phyloP scores from a whole-genome alignment of 2,329 filamentous ascomycete species.

The Fusarium fracticaudum region DNA sequence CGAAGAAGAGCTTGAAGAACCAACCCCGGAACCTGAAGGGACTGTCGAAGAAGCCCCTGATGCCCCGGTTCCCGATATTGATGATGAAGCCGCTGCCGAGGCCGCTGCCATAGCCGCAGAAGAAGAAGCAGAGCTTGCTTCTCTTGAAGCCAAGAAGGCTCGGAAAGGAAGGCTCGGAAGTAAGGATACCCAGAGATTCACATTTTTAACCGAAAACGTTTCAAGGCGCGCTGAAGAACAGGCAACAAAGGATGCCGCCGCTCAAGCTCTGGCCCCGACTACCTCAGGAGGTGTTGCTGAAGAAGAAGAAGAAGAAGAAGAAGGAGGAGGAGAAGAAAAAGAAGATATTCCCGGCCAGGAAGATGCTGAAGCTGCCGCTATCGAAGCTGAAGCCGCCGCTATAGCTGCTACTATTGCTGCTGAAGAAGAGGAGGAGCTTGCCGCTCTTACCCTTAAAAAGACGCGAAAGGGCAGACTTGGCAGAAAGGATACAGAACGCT shows the following conservation, averaged over 20 bases:
- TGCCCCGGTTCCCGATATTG: background rate
- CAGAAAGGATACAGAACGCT: conserved; percentile 38
- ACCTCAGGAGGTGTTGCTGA: conserved; percentile 32
- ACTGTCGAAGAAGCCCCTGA: conserved; percentile 6
- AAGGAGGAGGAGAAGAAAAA: conserved; percentile 29
- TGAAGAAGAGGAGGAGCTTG: conserved; percentile 34
- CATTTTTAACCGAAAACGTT: conserved; percentile 49
- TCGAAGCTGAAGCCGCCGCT: background rate
- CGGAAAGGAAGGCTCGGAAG: conserved; percentile 58
- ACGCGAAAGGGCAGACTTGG: conserved; percentile 37
- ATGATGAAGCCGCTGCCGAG: conserved; percentile 12
- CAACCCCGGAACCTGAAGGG: conserved; percentile 15
- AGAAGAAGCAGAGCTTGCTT: conserved; percentile 52
- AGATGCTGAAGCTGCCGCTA: conserved; percentile 29
- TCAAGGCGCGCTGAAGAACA: conserved; percentile 48
- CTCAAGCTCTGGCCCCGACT: conserved; percentile 40
- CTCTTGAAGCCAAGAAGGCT: conserved; percentile 58
- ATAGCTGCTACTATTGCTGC: conserved; percentile 16
- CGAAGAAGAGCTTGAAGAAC: conserved; percentile 16
- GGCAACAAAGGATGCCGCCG: conserved; percentile 47
- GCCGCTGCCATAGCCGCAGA: conserved; percentile 31
- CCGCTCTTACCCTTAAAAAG: conserved; percentile 25
- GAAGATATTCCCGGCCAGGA: conserved; percentile 30
- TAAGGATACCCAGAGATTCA: conserved; percentile 57
- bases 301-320: conserved; percentile 2